Evolutionary conservation across 306 rosid genomes (phyloP).

Genomic region (Calophaca sinica): DNA sequence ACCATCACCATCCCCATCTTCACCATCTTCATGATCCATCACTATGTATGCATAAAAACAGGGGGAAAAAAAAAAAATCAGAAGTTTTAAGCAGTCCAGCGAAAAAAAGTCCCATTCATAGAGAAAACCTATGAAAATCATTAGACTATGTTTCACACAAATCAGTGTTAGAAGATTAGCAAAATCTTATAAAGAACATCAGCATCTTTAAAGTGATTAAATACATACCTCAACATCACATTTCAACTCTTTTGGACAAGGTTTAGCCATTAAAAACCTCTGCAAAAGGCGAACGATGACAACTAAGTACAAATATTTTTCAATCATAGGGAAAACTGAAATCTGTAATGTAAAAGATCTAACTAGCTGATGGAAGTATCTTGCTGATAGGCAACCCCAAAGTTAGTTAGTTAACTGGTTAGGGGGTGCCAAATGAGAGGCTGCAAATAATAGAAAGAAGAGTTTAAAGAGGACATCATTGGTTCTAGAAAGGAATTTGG

Average conservation of each 20-base stretch:
- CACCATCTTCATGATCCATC: not conserved
- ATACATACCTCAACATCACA: constrained; percentile 92
- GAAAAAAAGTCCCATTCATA: not conserved
- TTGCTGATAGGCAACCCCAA: not conserved
- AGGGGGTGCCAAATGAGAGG: not conserved
- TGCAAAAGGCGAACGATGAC: constrained; percentile 52
- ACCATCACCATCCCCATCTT: too few species aligned
- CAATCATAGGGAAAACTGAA: constrained; percentile 13
- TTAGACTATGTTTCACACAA: constrained; percentile 3
- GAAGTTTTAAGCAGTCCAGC: not conserved
- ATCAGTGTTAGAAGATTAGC: constrained; percentile 1
- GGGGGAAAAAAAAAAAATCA: not conserved
- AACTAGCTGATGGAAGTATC: not conserved
- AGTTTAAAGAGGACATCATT: not conserved
- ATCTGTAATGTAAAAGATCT: not conserved
- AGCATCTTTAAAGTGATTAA: constrained; percentile 8
- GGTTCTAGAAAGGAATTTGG: not conserved
- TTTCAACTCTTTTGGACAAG: constrained; percentile 95
- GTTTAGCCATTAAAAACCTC: constrained; percentile 93
- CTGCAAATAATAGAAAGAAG: not conserved
- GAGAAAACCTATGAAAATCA: constrained; percentile 16
- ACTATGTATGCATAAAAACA: not conserved
- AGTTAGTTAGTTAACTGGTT: not conserved
- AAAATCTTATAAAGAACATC: not conserved
- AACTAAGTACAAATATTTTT: not conserved